Evolutionary conservation across 495 filamentous ascomycete genomes (phyloP).

Genomic region (Cladorrhinum samala): DNA sequence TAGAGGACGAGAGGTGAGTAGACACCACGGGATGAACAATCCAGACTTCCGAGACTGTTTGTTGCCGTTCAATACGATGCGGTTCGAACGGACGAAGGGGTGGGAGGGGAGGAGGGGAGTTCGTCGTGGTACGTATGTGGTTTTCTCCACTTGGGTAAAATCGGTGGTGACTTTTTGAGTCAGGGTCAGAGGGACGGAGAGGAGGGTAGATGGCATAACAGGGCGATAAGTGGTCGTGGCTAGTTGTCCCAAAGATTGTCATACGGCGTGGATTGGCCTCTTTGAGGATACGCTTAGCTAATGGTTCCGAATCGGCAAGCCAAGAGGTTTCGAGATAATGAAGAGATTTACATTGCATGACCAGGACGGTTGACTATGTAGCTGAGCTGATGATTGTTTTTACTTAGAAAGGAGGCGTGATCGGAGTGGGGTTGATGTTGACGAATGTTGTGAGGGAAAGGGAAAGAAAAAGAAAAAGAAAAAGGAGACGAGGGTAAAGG

Average conservation of each 20-base stretch:
- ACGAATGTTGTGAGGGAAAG: not conserved
- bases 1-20: no score
- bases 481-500: not conserved
- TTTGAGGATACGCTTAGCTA: constrained; percentile 3
- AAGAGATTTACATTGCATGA: no score
- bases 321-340: no score
- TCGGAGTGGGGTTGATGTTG: not conserved
- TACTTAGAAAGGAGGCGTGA: not conserved
- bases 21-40: no score
- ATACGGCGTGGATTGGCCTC: constrained; percentile 4
- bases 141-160: no score
- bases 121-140: constrained; percentile 1
- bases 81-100: not conserved
- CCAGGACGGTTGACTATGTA: no score
- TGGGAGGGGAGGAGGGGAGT: not conserved
- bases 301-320: no score
- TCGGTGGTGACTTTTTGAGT: constrained; percentile 3
- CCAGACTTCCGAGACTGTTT: no score
- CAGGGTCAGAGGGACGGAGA: constrained; percentile 7
- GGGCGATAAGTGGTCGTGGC: constrained; percentile 4
- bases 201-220: not conserved
- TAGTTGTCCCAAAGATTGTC: constrained; percentile 5
- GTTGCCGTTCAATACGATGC: no score
- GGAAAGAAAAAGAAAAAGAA: not conserved
- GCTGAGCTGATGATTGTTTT: not conserved